Conservation (phyloP, 805 yeast species). For the Ogataea wickerhamii region DNA sequence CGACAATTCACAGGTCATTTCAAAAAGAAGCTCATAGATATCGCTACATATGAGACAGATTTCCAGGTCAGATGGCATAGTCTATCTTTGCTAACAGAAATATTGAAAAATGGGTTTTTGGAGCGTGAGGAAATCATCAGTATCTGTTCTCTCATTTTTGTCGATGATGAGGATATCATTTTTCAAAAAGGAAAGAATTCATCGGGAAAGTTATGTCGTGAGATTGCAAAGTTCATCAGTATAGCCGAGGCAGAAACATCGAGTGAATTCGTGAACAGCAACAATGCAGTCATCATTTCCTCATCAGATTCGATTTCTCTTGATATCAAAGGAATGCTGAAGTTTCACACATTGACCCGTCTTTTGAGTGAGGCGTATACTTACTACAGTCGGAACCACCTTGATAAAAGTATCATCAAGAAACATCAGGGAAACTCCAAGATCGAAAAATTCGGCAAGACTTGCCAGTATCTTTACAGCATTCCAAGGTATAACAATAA, state of each 20-base stretch:
- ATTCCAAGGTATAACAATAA: slow-evolving; percentile 31
- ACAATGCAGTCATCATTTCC: slow-evolving; percentile 31
- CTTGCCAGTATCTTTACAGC: slow-evolving; percentile 34
- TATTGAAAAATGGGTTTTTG: slow-evolving; percentile 58
- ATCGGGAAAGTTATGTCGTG: slow-evolving; percentile 34
- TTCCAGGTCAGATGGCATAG: slow-evolving; percentile 49
- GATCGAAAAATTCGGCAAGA: slow-evolving; percentile 18
- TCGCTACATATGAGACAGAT: slow-evolving; percentile 56
- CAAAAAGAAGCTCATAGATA: slow-evolving; percentile 60
- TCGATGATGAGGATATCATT: slow-evolving; percentile 27
- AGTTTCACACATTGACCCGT: slow-evolving; percentile 26
- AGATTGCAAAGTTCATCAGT: slow-evolving; percentile 54
- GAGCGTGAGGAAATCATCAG: slow-evolving; percentile 49
- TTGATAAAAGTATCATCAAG: slow-evolving; percentile 7
- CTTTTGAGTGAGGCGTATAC: slow-evolving; percentile 31
- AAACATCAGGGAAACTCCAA: slow-evolving; percentile 14
- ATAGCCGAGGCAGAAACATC: slow-evolving; percentile 39
- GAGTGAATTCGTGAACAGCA: slow-evolving; percentile 36
- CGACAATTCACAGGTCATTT: slow-evolving; percentile 78
- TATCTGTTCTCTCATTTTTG: slow-evolving; percentile 25
- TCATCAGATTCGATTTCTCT: slow-evolving; percentile 20
- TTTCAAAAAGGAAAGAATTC: slow-evolving; percentile 23
- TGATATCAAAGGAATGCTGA: slow-evolving; percentile 29
- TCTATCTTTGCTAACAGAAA: slow-evolving; percentile 49
- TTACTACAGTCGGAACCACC: slow-evolving; percentile 21